Evolutionary conservation across 345 rosid species (phyloP).

Genomic region (Eucalyptus curtisii): DNA sequence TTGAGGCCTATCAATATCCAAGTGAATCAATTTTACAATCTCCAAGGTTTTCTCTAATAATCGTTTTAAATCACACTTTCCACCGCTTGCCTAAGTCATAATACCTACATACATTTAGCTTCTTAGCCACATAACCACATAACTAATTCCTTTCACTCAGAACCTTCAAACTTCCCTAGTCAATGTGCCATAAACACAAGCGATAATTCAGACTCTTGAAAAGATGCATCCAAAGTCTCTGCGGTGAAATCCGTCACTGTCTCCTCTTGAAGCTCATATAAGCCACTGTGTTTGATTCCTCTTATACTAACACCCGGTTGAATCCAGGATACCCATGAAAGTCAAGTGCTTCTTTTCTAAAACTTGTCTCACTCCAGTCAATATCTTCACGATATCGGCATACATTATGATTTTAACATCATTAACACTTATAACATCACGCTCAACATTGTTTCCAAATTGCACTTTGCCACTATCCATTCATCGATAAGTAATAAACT

Average conservation of each 20-base stretch:
- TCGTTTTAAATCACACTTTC: background rate
- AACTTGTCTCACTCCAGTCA: background rate
- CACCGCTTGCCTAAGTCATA: background rate
- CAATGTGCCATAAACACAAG: background rate
- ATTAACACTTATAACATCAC: background rate
- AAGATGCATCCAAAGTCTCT: background rate
- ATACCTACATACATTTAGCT: background rate
- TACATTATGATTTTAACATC: background rate
- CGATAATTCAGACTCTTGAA: background rate
- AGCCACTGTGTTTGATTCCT: background rate
- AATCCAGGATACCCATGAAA: background rate
- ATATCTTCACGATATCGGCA: background rate
- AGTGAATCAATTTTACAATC: too few species aligned
- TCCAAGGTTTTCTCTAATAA: background rate
- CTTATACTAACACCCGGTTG: background rate
- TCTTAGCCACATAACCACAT: background rate
- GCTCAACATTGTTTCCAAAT: background rate
- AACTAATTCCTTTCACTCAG: background rate
- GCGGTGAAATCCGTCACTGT: fast-evolving
- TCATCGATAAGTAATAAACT: fast-evolving
- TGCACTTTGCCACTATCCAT: background rate
- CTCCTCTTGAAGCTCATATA: background rate
- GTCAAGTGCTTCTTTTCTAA: background rate
- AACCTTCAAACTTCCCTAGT: background rate
- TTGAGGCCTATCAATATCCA: background rate